A percentile compares a stretch with the other conserved stretches of the same genome.
Conservation (phyloP, 306 rosid species). For the Castanea mollissima region DNA sequence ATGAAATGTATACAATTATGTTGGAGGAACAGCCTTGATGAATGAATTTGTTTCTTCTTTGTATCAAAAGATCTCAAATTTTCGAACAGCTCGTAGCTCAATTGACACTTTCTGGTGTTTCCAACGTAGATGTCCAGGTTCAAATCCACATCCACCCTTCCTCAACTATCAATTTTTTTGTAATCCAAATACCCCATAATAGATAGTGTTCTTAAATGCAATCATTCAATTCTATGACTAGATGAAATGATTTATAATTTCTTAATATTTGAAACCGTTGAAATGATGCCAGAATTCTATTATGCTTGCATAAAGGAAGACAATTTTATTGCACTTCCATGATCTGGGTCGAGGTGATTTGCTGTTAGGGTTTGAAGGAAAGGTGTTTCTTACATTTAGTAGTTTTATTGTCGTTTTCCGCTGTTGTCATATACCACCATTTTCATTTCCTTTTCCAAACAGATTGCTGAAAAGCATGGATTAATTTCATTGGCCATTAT, state of each 20-base stretch:
- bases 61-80: too few species aligned
- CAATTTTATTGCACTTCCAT: not conserved
- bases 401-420: slow-evolving; percentile 3
- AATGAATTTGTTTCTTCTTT: too few species aligned
- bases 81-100: too few species aligned
- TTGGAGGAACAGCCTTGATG: too few species aligned
- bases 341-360: not conserved
- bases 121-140: too few species aligned
- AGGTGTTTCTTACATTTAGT: slow-evolving; percentile 7
- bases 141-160: too few species aligned
- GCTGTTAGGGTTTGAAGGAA: not conserved
- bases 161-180: too few species aligned
- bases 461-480: not conserved
- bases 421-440: not conserved
- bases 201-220: not conserved
- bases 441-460: slow-evolving; percentile 1
- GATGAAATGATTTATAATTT: not conserved
- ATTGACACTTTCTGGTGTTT: too few species aligned
- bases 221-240: not conserved
- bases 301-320: not conserved
- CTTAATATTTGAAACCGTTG: too few species aligned
- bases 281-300: not conserved
- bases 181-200: too few species aligned
- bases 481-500: not conserved
- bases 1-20: too few species aligned